Evolutionary conservation across 1,139 yeast genomes (phyloP).

Genomic region (Meyerozyma guilliermondii): DNA sequence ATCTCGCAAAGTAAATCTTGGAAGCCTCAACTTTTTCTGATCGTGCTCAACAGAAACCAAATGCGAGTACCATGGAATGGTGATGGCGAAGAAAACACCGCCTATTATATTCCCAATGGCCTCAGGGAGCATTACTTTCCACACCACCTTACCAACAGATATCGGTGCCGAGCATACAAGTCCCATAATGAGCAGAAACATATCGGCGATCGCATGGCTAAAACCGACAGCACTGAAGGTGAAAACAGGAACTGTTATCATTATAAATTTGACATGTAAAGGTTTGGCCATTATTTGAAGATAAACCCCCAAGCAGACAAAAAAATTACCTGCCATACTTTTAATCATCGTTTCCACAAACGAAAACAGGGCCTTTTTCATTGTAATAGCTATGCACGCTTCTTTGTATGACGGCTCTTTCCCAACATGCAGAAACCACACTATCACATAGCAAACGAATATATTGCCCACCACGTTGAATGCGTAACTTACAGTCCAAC

Average conservation of each 20-base stretch:
- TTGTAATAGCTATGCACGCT: slow-evolving; percentile 46
- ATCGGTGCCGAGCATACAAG: slow-evolving; percentile 60
- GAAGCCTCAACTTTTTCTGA: slow-evolving; percentile 53
- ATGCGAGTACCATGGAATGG: slow-evolving; percentile 67
- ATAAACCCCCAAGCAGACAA: slow-evolving; percentile 69
- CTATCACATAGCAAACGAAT: slow-evolving; percentile 60
- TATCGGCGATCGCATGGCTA: slow-evolving; percentile 78
- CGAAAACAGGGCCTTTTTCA: slow-evolving; percentile 38
- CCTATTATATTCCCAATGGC: slow-evolving; percentile 69
- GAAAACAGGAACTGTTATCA: slow-evolving; percentile 63
- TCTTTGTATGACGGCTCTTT: slow-evolving; percentile 29
- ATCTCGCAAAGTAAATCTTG: slow-evolving; percentile 64
- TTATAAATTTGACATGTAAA: slow-evolving; percentile 66
- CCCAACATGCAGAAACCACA: slow-evolving; percentile 50
- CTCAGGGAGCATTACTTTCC: slow-evolving; percentile 69
- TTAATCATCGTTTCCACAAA: slow-evolving; percentile 59
- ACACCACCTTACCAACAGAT: slow-evolving; percentile 58
- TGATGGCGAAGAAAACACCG: slow-evolving; percentile 57
- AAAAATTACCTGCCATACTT: slow-evolving; percentile 72
- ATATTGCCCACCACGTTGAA: slow-evolving; percentile 59
- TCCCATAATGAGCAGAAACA: slow-evolving; percentile 63
- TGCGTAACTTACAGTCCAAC: slow-evolving; percentile 68
- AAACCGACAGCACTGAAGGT: slow-evolving; percentile 72
- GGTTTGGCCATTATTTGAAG: slow-evolving; percentile 76
- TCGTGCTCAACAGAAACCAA: slow-evolving; percentile 66